Base-by-base conservation (phyloP, 495 filamentous ascomycete genomes). In the Neurospora discreta region DNA sequence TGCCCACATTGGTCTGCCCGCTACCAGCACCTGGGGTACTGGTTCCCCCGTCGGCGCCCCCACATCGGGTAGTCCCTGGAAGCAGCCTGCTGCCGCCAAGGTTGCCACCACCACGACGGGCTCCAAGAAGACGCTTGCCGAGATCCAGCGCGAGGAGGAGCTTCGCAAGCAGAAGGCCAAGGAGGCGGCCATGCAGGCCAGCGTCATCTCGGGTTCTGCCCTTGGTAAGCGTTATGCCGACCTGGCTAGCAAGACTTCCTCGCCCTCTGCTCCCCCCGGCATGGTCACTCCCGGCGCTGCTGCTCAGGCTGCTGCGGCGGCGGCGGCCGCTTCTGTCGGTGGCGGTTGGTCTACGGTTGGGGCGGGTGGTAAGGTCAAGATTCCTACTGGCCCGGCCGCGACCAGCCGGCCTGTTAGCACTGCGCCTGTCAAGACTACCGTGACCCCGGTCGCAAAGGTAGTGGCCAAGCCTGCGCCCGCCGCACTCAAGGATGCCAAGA, bases 81-180 rank as follows among this genome's bases (percentile, higher is more conserved):
- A 87, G 83, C 79, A 90, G 82, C 80, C 94, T 85, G 83, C 78
- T 77, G 73, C 81, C 11, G 73, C 81, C 13, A 74, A 79, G 20
- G 84, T 84, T 70, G 75, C 68, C 23, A 70, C 60, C 16, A 69
- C 72, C 18, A 80, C 81, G 6, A 76, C 85, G 20, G 77, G 75
- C 11, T 82, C 88, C 39, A 94, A 94, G 85, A 98, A 97, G 87
- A 97, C 94, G 0, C 85, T 98, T 39, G 92, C 92, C 68, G 95
- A 98, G 72, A 98, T 98, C 72, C 95, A 98, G 79, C 93, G 94
- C 76, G 95, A 99, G 83, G 95, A 99, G 75, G 95, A 98, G 78
- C 85, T 87, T 38, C 92, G 93, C 69, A 98, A 98, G 85, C 89
- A 90, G 75, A 90, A 91, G 74, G 85, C 87, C 16, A 88, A 88